phyloP scores from a whole-genome alignment of 176 grass and related monocot genomes.

The Pharus latifolius region DNA sequence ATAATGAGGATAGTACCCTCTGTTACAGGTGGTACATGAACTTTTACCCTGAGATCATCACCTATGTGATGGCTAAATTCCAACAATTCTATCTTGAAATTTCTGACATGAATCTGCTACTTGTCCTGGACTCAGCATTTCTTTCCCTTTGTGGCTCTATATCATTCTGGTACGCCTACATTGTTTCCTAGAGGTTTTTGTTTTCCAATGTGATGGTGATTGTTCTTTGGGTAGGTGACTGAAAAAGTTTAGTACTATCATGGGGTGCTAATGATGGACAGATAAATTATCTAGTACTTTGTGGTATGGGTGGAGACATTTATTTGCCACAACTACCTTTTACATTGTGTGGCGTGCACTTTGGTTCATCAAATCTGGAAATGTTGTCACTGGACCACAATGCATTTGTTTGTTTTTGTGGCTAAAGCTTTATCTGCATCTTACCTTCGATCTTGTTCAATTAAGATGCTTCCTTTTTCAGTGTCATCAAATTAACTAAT shows the following conservation, averaged over 20 bases:
- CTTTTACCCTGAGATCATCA: too few relatives aligned
- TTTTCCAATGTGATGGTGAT: background rate
- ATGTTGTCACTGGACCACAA: background rate
- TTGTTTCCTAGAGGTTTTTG: background rate
- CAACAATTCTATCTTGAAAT: background rate
- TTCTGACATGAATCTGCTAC: background rate
- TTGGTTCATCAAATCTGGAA: conserved; percentile 1
- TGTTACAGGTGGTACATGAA: background rate
- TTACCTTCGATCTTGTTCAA: background rate
- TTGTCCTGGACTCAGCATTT: background rate
- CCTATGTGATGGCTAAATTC: too few relatives aligned
- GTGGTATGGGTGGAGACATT: background rate
- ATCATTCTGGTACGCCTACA: too few relatives aligned
- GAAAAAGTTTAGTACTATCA: conserved; percentile 9
- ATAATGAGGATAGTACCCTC: background rate
- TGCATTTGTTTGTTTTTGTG: background rate
- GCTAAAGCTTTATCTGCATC: background rate
- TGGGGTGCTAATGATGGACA: conserved; percentile 21
- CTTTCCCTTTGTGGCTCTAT: background rate
- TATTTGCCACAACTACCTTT: conserved; percentile 2
- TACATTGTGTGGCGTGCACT: conserved; percentile 3
- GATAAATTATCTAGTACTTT: background rate
- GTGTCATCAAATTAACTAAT: background rate
- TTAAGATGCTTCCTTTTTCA: background rate
- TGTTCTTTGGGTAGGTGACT: background rate